Percentiles rank a stretch among this genome's conserved stretches.
Conservation (phyloP, 75 land plant genomes). For the Cupressus sempervirens region DNA sequence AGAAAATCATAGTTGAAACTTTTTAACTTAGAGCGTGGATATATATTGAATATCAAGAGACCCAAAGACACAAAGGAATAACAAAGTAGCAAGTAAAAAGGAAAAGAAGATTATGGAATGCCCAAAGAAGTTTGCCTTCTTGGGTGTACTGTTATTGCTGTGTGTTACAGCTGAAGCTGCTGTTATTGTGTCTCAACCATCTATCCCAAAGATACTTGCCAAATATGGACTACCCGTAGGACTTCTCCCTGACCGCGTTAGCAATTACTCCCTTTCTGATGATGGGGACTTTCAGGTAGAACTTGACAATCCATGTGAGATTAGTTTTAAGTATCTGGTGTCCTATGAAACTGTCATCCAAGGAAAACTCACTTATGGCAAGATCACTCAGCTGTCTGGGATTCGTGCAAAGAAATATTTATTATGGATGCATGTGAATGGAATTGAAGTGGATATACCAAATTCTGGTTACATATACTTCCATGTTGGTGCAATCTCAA, state of each 20-base stretch:
- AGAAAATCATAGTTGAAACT: neutral
- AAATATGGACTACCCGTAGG: slow-evolving; percentile 70
- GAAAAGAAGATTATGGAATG: neutral
- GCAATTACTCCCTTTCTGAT: slow-evolving; percentile 42
- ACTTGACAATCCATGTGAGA: slow-evolving; percentile 47
- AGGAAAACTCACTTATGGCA: slow-evolving; percentile 46
- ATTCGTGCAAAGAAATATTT: slow-evolving; percentile 59
- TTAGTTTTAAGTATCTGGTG: slow-evolving; percentile 56
- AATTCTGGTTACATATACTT: slow-evolving; percentile 37
- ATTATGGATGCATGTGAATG: slow-evolving; percentile 55
- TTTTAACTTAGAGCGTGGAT: neutral
- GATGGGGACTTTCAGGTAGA: slow-evolving; percentile 57
- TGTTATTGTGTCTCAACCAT: neutral
- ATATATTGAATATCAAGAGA: neutral
- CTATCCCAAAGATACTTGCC: slow-evolving; percentile 55
- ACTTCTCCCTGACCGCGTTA: slow-evolving; percentile 65
- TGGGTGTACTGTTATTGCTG: neutral
- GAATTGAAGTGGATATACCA: slow-evolving; percentile 34
- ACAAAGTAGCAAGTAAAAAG: neutral
- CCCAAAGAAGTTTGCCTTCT: neutral
- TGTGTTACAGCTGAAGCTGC: neutral
- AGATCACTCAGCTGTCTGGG: slow-evolving; percentile 45
- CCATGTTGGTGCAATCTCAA: slow-evolving; percentile 47
- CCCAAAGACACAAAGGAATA: neutral
- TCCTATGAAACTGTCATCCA: slow-evolving; percentile 51